Evolutionary conservation across 345 rosid species (phyloP).

Genomic region (rapeseed (Brassica napus)): DNA sequence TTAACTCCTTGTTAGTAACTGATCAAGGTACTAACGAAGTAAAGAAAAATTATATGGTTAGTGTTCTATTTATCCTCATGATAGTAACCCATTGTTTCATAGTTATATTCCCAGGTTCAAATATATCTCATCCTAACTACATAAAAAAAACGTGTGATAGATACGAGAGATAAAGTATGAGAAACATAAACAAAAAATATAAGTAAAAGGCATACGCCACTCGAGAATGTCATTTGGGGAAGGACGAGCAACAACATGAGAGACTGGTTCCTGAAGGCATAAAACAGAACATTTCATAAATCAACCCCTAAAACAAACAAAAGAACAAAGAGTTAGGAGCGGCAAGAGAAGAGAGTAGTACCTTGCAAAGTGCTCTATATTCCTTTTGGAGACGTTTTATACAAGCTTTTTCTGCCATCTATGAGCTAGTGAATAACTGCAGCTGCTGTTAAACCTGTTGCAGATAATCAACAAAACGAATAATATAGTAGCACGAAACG

Average conservation of each 20-base stretch:
- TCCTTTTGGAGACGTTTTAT: constrained; percentile 96
- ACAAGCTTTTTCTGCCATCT: constrained; percentile 93
- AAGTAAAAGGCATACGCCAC: constrained; percentile 74
- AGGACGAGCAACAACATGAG: constrained; percentile 93
- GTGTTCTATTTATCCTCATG: background rate
- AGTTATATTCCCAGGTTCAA: constrained; percentile 13
- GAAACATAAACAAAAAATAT: background rate
- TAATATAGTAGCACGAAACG: too few relatives aligned
- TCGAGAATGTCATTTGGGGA: constrained; percentile 90
- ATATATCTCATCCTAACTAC: constrained; percentile 8
- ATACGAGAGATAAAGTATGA: background rate
- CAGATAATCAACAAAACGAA: background rate
- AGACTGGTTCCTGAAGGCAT: constrained; percentile 82
- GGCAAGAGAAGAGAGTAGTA: constrained; percentile 16
- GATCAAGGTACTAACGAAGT: background rate
- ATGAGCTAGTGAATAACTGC: constrained; percentile 1
- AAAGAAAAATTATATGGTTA: background rate
- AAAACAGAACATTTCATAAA: constrained; percentile 21
- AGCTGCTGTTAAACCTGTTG: background rate
- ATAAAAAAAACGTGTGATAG: constrained; percentile 1
- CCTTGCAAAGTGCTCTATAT: constrained; percentile 94
- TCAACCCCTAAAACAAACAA: constrained; percentile 3
- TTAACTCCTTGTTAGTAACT: background rate
- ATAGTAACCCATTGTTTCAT: background rate
- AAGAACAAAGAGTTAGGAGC: background rate